Base-by-base conservation (phyloP, 768 basidiomycete genomes). In the Phaeotremella fagi region DNA sequence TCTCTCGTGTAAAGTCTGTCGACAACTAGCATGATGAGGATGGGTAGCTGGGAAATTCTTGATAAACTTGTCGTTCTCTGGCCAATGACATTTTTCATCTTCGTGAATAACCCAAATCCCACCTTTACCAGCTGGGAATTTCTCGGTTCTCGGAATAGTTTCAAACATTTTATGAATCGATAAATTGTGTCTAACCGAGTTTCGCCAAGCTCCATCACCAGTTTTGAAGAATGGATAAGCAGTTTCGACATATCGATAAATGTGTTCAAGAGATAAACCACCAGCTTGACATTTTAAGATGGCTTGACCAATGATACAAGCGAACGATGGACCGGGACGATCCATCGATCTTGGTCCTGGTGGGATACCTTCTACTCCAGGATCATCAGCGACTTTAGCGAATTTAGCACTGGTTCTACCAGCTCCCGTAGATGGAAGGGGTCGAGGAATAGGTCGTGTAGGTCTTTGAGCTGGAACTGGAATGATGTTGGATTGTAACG, bases 181-280 rank as follows among this genome's bases (percentile, higher is more conserved):
- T 23, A 98, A 80, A 44, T 92, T 91, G 75, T 98, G 92, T n/a
- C 94, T 82, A 55, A 98, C 90, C 50, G 90, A 92, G 75, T 95
- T 95, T 83, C 92, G 91, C 94, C 94, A 98, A 4, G 90, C 94
- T 3, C 86, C 82, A 65, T 97, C 91, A 20, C 86, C 86, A 53
- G 87, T 85, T 75, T 90, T 89, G 77, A 89, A 99, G 70, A 85
- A 84, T 5, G 95, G 92, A 75, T 90, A 92, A 7, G 88, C 88
- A 36, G 86, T 87, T 42, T 88, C 89, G 66, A 99, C 92, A 82
- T 83, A 99, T 70, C 88, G 85, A 68, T 98, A 98, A 59, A 99
- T 95, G 72, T 98, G 90, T 71, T 92, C 88, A 23, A 98, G 79
- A 1, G 90, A 90, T 47, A 97, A 83, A 48, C 87, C 84, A 63